A percentile compares a stretch with the other conserved stretches of the same genome.
Conservation (phyloP, 805 yeast genomes). For the Candida lessepsii region DNA sequence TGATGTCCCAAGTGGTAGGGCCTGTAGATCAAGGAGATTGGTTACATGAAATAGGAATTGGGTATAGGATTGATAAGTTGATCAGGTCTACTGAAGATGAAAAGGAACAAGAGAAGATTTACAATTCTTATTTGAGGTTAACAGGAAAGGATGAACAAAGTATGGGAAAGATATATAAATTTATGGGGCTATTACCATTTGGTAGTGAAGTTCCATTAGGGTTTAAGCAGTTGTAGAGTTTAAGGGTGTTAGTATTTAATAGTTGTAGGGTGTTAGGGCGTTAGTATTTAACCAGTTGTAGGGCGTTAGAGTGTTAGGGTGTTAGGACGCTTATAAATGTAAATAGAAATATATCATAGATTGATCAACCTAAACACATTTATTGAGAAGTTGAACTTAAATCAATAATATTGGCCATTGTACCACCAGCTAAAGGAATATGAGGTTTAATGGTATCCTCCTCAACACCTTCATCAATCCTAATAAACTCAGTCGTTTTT, state of each 20-base stretch:
- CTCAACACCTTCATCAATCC: no score
- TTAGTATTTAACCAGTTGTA: no score
- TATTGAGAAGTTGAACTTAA: conserved; percentile 21
- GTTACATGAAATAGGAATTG: conserved; percentile 73
- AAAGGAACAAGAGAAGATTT: conserved; percentile 52
- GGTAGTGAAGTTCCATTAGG: conserved; percentile 50
- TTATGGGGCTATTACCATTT: conserved; percentile 58
- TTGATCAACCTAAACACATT: no score
- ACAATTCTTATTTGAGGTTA: conserved; percentile 58
- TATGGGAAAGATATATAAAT: conserved; percentile 80
- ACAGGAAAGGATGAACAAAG: conserved; percentile 57
- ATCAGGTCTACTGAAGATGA: conserved; percentile 39
- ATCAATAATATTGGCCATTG: conserved; percentile 18
- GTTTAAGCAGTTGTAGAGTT: conserved; percentile 43
- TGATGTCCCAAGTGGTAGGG: conserved; percentile 37
- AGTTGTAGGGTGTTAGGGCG: no score
- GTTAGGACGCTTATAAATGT: no score
- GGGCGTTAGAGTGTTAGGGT: no score
- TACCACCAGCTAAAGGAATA: conserved; percentile 20
- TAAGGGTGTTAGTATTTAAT: no score
- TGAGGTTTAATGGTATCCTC: conserved; percentile 5
- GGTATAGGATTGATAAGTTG: conserved; percentile 62
- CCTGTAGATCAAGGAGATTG: conserved; percentile 79
- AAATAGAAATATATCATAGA: conserved; percentile 9
- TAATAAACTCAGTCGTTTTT: no score